Evolutionary conservation across 352 stramenopile species (phyloP).

Genomic region (Pythium periplocum): DNA sequence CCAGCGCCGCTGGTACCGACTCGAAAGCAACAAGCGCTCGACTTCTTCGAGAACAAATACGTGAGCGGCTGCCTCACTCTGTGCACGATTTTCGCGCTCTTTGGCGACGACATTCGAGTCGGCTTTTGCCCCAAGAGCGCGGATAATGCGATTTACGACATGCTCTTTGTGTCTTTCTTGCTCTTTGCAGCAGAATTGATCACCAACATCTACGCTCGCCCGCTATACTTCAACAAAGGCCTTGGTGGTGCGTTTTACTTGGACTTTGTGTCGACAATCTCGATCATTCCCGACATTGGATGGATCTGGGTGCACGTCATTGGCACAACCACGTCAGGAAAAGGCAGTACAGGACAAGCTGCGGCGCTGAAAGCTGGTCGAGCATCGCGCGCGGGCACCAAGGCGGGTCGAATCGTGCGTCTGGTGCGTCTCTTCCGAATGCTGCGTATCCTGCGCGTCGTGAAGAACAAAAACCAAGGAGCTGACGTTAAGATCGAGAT

Average conservation of each 20-base stretch:
- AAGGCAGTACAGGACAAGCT: slow-evolving; percentile 30
- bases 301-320: slow-evolving; percentile 77
- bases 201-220: slow-evolving; percentile 64
- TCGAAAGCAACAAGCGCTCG: slow-evolving; percentile 36
- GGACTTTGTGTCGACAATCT: slow-evolving; percentile 91
- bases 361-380: slow-evolving; percentile 78
- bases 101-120: slow-evolving; percentile 82
- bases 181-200: slow-evolving; percentile 68
- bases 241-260: slow-evolving; percentile 90
- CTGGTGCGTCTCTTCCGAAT: slow-evolving; percentile 90
- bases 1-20: slow-evolving; percentile 24
- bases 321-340: slow-evolving; percentile 18
- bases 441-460: slow-evolving; percentile 80
- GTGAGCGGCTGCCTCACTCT: slow-evolving; percentile 58
- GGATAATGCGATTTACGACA: slow-evolving; percentile 65
- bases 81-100: slow-evolving; percentile 84
- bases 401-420: slow-evolving; percentile 88
- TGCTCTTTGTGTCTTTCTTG: slow-evolving; percentile 77
- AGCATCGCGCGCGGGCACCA: slow-evolving; percentile 81
- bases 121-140: slow-evolving; percentile 56
- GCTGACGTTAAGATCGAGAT: slow-evolving; percentile 60
- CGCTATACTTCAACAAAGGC: slow-evolving; percentile 74
- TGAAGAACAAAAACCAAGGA: slow-evolving; percentile 71
- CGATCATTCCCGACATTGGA: slow-evolving; percentile 88
- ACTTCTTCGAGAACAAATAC: slow-evolving; percentile 66